Conservation (phyloP, 202 grass and related monocot genomes). For the Eragrostis tef region DNA sequence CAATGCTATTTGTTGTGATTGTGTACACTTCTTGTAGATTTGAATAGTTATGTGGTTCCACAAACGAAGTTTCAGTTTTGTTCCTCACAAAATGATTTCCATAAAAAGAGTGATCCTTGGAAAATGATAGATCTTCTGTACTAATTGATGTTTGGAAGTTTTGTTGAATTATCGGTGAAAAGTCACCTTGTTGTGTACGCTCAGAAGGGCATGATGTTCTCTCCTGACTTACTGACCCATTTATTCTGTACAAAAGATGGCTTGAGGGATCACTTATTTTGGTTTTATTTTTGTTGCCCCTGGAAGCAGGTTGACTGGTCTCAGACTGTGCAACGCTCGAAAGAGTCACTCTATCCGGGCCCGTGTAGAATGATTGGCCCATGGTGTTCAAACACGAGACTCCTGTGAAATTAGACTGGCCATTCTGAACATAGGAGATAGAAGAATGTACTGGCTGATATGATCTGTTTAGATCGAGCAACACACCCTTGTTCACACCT, state of each 20-base stretch:
- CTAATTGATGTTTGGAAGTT: slow-evolving; percentile 41
- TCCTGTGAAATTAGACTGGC: slow-evolving; percentile 39
- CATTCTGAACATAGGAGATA: slow-evolving; percentile 55
- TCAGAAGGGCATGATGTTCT: slow-evolving; percentile 18
- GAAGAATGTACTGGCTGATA: slow-evolving; percentile 50
- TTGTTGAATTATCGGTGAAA: slow-evolving; percentile 41
- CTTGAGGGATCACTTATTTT: slow-evolving; percentile 28
- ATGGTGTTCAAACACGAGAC: slow-evolving; percentile 39
- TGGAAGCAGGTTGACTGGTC: slow-evolving; percentile 26
- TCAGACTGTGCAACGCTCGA: slow-evolving; percentile 42
- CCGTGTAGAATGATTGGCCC: slow-evolving; percentile 46
- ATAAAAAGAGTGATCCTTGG: slow-evolving; percentile 36
- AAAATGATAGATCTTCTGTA: slow-evolving; percentile 35
- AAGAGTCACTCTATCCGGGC: slow-evolving; percentile 34
- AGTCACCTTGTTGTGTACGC: slow-evolving; percentile 28
- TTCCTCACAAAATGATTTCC: slow-evolving; percentile 30
- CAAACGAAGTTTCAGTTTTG: slow-evolving; percentile 34
- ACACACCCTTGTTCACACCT: slow-evolving; percentile 36
- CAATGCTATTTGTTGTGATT: slow-evolving; percentile 30
- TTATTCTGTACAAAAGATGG: slow-evolving; percentile 24
- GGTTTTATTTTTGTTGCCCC: slow-evolving; percentile 30
- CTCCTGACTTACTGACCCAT: slow-evolving; percentile 38
- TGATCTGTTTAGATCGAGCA: slow-evolving; percentile 40
- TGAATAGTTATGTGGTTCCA: slow-evolving; percentile 32
- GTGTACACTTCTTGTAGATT: slow-evolving; percentile 41